Evolutionary conservation across 257 asterid species (phyloP).

Genomic region (Anisodus acutangulus): DNA sequence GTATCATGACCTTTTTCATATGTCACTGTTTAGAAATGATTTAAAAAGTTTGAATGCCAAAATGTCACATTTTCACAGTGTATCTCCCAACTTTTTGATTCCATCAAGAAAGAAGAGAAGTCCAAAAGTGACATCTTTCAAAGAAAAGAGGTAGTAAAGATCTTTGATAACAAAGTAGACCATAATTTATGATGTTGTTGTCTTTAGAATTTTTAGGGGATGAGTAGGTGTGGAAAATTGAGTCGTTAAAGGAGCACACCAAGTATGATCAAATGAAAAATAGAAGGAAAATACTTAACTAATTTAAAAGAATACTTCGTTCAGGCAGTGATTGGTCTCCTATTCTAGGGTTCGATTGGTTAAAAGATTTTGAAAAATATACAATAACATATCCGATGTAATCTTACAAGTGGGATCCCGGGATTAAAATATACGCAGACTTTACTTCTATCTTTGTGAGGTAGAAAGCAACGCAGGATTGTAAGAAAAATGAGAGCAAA

Average conservation of each 20-base stretch:
- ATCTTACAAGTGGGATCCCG: too few species aligned
- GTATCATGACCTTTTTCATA: constrained; percentile 35
- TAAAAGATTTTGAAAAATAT: too few species aligned
- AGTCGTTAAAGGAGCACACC: constrained; percentile 17
- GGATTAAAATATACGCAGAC: too few species aligned
- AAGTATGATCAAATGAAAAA: neutral
- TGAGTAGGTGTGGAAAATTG: constrained; percentile 33
- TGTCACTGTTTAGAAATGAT: constrained; percentile 37
- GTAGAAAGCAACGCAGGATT: too few species aligned
- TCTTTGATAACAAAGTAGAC: constrained; percentile 49
- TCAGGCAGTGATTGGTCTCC: too few species aligned
- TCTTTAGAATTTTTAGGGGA: constrained; percentile 30
- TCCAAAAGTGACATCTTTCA: constrained; percentile 44
- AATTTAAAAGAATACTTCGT: neutral
- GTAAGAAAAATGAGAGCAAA: too few species aligned
- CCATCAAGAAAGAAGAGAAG: constrained; percentile 35
- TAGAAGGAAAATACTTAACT: neutral
- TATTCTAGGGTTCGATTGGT: too few species aligned
- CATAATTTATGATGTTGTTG: constrained; percentile 57
- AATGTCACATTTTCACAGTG: constrained; percentile 28
- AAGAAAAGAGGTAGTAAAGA: constrained; percentile 41
- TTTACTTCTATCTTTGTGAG: too few species aligned
- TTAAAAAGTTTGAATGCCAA: constrained; percentile 42
- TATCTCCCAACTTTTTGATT: constrained; percentile 46
- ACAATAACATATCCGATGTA: too few species aligned